Percentiles rank a stretch among this genome's conserved stretches.
Evolutionary conservation across 2,329 filamentous ascomycete species (phyloP).

Genomic region (Chaetomiaceae sp.): DNA sequence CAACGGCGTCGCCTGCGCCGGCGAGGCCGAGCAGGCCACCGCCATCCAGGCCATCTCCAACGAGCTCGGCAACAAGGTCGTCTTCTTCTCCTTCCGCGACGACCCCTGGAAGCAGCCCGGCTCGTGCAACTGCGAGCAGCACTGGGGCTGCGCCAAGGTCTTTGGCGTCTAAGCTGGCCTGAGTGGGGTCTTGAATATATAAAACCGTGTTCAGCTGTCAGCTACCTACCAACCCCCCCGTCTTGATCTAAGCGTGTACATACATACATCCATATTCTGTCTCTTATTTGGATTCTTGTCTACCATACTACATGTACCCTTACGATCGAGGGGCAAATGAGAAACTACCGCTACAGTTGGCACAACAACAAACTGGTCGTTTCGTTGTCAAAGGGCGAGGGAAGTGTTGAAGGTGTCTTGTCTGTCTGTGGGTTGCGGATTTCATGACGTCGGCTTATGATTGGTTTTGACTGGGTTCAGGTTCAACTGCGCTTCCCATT

Average conservation of each 20-base stretch:
- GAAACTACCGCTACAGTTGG: slow-evolving; percentile 13
- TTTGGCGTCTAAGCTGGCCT: slow-evolving; percentile 34
- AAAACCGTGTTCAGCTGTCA: slow-evolving; percentile 8
- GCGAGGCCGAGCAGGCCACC: slow-evolving; percentile 58
- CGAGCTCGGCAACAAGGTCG: slow-evolving; percentile 60
- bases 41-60: slow-evolving; percentile 70
- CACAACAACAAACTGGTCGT: neutral
- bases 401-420: neutral
- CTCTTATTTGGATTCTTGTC: neutral
- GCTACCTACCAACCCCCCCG: neutral
- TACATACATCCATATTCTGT: neutral
- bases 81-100: slow-evolving; percentile 77
- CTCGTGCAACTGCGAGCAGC: slow-evolving; percentile 68
- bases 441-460: slow-evolving; percentile 14
- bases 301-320: neutral
- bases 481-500: slow-evolving; percentile 12
- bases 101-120: slow-evolving; percentile 78
- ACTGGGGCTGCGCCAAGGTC: slow-evolving; percentile 64
- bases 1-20: slow-evolving; percentile 71
- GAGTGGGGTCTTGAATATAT: slow-evolving; percentile 6
- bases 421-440: neutral
- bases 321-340: slow-evolving; percentile 5
- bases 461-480: slow-evolving; percentile 6
- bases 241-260: slow-evolving; percentile 12
- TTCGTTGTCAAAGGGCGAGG: neutral